A percentile compares a stretch with the other conserved stretches of the same genome.
Evolutionary conservation across 768 basidiomycete genomes (phyloP).

Genomic region (Suillus fuscotomentosus): DNA sequence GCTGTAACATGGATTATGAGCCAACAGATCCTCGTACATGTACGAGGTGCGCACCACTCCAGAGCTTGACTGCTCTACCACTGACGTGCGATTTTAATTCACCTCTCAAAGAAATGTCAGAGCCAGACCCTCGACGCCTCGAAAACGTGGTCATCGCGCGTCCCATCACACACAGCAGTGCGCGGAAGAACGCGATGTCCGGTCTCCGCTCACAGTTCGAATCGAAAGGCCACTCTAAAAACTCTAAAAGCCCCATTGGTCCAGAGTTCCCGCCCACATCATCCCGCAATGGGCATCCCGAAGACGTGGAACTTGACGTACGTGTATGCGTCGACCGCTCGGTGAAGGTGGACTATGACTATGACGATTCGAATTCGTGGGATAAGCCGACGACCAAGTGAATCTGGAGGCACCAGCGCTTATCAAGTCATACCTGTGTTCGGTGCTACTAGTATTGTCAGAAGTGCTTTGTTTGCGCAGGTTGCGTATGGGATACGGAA

Average conservation of each 20-base stretch:
- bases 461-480: background rate
- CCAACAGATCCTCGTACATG: background rate
- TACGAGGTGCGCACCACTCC: background rate
- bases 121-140: background rate
- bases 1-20: conserved; percentile 8
- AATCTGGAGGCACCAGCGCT: background rate
- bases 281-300: background rate
- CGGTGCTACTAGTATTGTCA: background rate
- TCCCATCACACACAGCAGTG: background rate
- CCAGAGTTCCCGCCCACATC: conserved; percentile 18
- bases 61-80: background rate
- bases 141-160: background rate
- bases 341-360: conserved; percentile 24
- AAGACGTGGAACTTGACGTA: conserved; percentile 28
- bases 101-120: background rate
- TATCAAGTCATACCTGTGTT: background rate
- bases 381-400: conserved; percentile 12
- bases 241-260: conserved; percentile 15
- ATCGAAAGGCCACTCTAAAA: conserved; percentile 11
- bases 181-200: conserved; percentile 16
- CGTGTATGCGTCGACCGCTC: conserved; percentile 30
- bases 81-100: background rate
- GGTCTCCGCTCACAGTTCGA: conserved; percentile 26
- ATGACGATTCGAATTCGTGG: conserved; percentile 13
- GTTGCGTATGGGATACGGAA: background rate